phyloP scores from a whole-genome alignment of 2,329 filamentous ascomycete genomes.

The Paraphoma sp. region DNA sequence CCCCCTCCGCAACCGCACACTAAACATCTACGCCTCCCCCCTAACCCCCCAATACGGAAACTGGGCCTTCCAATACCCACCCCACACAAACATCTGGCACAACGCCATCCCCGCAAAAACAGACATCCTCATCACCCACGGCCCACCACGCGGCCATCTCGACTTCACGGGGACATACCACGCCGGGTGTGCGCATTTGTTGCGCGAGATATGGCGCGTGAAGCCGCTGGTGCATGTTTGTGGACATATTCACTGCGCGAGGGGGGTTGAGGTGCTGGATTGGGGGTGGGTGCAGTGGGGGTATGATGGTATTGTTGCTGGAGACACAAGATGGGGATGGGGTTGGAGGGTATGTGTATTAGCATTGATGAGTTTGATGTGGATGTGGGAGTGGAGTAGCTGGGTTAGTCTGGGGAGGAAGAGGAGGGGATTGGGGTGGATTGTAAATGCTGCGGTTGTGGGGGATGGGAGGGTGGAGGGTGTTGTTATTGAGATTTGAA shows the following conservation, averaged over 20 bases:
- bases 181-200: slow-evolving; percentile 68
- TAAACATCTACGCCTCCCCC: slow-evolving; percentile 78
- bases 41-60: slow-evolving; percentile 76
- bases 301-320: slow-evolving; percentile 67
- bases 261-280: slow-evolving; percentile 70
- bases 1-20: slow-evolving; percentile 46
- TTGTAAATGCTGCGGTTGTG: slow-evolving; percentile 18
- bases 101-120: slow-evolving; percentile 70
- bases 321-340: slow-evolving; percentile 34
- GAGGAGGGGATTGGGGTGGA: slow-evolving; percentile 1
- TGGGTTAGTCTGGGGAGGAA: not conserved
- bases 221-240: slow-evolving; percentile 76
- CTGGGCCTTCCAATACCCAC: slow-evolving; percentile 78
- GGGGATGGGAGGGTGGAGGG: slow-evolving; percentile 1
- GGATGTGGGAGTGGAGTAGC: slow-evolving; percentile 8
- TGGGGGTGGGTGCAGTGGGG: slow-evolving; percentile 73
- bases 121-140: slow-evolving; percentile 80
- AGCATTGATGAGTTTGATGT: slow-evolving; percentile 7
- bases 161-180: slow-evolving; percentile 53
- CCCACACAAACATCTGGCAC: slow-evolving; percentile 67
- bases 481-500: slow-evolving; percentile 5
- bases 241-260: slow-evolving; percentile 79
- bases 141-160: slow-evolving; percentile 75
- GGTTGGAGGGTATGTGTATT: not conserved
- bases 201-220: slow-evolving; percentile 74